A percentile compares a stretch with the other conserved stretches of the same genome.
These are phyloP conservation scores for Arthroderma sp. DNA, from an alignment of 2,329 filamentous ascomycete species.

Conservation along the genomic window DNA sequence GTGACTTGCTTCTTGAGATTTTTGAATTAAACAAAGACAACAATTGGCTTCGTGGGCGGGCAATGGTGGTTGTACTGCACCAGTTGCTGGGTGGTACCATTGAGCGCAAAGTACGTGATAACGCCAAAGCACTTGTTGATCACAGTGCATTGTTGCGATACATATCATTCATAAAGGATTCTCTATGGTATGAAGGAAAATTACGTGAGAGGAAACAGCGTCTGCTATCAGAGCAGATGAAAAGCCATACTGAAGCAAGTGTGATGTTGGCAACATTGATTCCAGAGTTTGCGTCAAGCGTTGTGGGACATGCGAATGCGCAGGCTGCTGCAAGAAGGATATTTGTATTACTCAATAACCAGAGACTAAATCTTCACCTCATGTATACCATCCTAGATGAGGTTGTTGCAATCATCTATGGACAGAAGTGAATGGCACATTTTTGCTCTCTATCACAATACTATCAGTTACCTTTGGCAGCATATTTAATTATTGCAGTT, in stretches of 20 bases:
- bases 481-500: too few species aligned
- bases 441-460: too few species aligned
- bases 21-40: slow-evolving; percentile 92
- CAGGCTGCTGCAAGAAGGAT: slow-evolving; percentile 78
- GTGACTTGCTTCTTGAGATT: slow-evolving; percentile 88
- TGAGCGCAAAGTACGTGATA: slow-evolving; percentile 85
- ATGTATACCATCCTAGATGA: slow-evolving; percentile 61
- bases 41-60: slow-evolving; percentile 91
- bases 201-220: slow-evolving; percentile 42
- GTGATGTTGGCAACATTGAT: slow-evolving; percentile 79
- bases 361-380: slow-evolving; percentile 64
- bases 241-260: slow-evolving; percentile 73
- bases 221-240: slow-evolving; percentile 59
- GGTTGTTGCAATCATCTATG: slow-evolving; percentile 30
- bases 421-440: too few species aligned
- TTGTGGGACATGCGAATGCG: slow-evolving; percentile 85
- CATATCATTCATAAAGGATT: slow-evolving; percentile 57
- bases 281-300: slow-evolving; percentile 80
- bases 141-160: slow-evolving; percentile 71
- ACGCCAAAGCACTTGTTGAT: slow-evolving; percentile 56
- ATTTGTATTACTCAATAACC: slow-evolving; percentile 84
- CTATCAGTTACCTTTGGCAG: too few species aligned
- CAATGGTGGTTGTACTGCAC: slow-evolving; percentile 90
- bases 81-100: slow-evolving; percentile 92
- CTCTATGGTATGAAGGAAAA: slow-evolving; percentile 58